These are phyloP conservation scores for Lycium ferocissimum DNA, from an alignment of 257 asterid species.

Conservation along the genomic window DNA sequence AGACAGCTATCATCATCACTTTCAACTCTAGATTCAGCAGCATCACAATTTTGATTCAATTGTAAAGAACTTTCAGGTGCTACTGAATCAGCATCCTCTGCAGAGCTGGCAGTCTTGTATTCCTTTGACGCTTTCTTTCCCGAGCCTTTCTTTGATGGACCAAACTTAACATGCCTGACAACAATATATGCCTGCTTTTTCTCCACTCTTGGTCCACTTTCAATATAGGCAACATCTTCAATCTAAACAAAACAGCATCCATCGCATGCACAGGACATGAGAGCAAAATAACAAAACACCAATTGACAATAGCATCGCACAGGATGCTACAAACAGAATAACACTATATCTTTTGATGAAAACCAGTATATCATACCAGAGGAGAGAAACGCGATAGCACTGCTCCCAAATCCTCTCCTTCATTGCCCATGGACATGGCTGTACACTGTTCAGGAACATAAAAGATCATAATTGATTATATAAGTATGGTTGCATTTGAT, in stretches of 20 bases:
- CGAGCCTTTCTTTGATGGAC: slow-evolving; percentile 62
- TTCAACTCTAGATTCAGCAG: slow-evolving; percentile 29
- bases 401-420: slow-evolving; percentile 48
- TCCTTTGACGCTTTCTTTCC: slow-evolving; percentile 56
- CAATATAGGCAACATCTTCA: slow-evolving; percentile 65
- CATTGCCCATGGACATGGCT: slow-evolving; percentile 49
- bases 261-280: background rate
- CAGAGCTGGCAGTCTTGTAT: slow-evolving; percentile 25
- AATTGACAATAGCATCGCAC: slow-evolving; percentile 25
- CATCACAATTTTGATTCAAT: slow-evolving; percentile 5
- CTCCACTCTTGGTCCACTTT: slow-evolving; percentile 63
- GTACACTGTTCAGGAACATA: slow-evolving; percentile 57
- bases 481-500: background rate
- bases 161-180: slow-evolving; percentile 78
- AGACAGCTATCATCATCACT: slow-evolving; percentile 30
- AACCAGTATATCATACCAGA: slow-evolving; percentile 55
- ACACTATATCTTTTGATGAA: slow-evolving; percentile 6
- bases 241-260: slow-evolving; percentile 50
- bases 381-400: slow-evolving; percentile 68
- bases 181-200: slow-evolving; percentile 67
- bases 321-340: slow-evolving; percentile 33
- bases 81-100: slow-evolving; percentile 15
- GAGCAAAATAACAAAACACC: background rate
- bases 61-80: slow-evolving; percentile 14
- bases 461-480: slow-evolving; percentile 33